phyloP scores from a whole-genome alignment of 805 yeast genomes.

The Candida sithepensis region DNA sequence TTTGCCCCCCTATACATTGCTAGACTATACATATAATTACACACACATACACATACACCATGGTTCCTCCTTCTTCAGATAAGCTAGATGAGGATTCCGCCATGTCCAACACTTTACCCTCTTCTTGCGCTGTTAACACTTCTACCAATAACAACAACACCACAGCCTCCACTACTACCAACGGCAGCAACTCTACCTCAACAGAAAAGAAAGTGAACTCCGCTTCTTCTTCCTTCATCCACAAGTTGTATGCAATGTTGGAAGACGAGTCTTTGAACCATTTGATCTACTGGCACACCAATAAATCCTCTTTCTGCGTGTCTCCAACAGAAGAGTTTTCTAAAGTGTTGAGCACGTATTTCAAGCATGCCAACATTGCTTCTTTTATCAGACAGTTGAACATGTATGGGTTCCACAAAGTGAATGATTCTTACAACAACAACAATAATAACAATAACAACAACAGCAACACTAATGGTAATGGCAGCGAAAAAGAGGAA shows the following conservation, averaged over 20 bases:
- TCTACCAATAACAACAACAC: not conserved
- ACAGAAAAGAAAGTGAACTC: conserved; percentile 15
- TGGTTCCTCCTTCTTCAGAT: not conserved
- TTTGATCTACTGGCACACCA: conserved; percentile 80
- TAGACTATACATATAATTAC: not conserved
- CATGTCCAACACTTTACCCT: too few species aligned
- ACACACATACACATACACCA: not conserved
- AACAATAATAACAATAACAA: too few species aligned
- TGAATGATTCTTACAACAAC: conserved; percentile 43
- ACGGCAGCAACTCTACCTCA: not conserved
- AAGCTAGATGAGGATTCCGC: not conserved
- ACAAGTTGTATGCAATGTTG: conserved; percentile 86
- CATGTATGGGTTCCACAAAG: conserved; percentile 82
- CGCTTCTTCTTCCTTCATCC: conserved; percentile 57
- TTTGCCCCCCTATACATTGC: too few species aligned
- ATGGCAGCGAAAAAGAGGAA: not conserved
- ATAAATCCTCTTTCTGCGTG: conserved; percentile 67
- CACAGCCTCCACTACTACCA: not conserved
- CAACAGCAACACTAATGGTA: not conserved
- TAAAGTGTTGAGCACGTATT: conserved; percentile 61
- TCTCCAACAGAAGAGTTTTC: conserved; percentile 85
- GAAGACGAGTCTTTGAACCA: conserved; percentile 71
- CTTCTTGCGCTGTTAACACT: too few species aligned
- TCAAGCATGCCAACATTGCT: conserved; percentile 79
- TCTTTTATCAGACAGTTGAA: conserved; percentile 76